Conservation (phyloP, 202 grass and related monocot genomes). For the Elaeis oleifera region DNA sequence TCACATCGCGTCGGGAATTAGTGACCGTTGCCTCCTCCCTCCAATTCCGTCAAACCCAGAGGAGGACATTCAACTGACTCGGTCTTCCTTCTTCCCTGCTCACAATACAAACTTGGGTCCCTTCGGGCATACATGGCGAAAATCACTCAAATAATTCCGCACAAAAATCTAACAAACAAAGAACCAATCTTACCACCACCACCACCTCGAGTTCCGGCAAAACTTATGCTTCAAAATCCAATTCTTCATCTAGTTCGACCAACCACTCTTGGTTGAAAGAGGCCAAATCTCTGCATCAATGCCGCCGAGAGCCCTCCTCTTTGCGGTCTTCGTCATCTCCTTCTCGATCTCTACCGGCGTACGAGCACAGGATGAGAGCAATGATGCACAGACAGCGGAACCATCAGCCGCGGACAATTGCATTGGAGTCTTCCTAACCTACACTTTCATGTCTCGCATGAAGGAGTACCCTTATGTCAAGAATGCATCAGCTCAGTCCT, state of each 20-base stretch:
- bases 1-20: not conserved
- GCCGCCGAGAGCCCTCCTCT: too few species aligned
- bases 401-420: constrained; percentile 54
- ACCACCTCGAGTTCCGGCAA: constrained; percentile 32
- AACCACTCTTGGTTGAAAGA: not conserved
- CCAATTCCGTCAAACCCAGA: constrained; percentile 2
- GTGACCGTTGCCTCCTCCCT: constrained; percentile 4
- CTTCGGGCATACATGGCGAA: not conserved
- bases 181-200: constrained; percentile 42
- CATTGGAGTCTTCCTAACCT: constrained; percentile 78
- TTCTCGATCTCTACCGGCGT: not conserved
- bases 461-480: constrained; percentile 83
- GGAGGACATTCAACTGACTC: not conserved
- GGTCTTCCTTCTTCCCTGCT: not conserved
- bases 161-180: not conserved
- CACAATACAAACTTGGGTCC: not conserved
- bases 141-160: not conserved
- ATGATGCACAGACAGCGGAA: constrained; percentile 9
- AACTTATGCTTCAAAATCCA: not conserved
- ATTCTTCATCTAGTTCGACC: not conserved
- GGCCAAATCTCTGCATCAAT: not conserved
- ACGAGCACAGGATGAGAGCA: constrained; percentile 26
- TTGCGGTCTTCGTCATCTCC: too few species aligned
- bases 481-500: constrained; percentile 87
- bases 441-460: constrained; percentile 64